Evolutionary conservation across 306 rosid genomes (phyloP), one percentile per base, ranked within the genome.

Genomic region (Cicer yamashitae): DNA sequence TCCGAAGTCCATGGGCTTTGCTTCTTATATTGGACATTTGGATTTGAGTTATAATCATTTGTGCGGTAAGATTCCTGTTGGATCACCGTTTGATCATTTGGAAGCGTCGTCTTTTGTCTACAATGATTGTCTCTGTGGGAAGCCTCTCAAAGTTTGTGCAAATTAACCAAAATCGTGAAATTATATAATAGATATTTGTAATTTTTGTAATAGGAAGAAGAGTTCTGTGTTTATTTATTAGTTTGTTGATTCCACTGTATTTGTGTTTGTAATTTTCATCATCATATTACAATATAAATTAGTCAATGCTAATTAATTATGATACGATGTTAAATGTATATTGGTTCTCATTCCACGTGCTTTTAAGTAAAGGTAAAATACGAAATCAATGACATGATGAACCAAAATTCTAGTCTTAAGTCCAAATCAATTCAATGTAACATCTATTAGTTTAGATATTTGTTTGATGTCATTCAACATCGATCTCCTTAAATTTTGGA

Each of bases 41-140:
- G 99, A 96, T 80, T 87, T 96, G 84, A 96, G 99, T 81, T 91
- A 96, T 47, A 96, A 96, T 82, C 97, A 88, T 48, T 81, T 96
- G 0, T 96, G 99, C 67, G 99, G 99, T 3, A 66, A 47, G 39
- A 92, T 96, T 51, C 99, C 99, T 6, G 37, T 44, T 1, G 99
- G 99, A 0, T 74, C 96, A 0, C 99, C 99, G 8, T 96, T 92
- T 37, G 92, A 96, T 78, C 99, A 96, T 67, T 89, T 96, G 0
- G 97, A 89, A 72, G 97, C 98, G 2, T 87, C 98, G 39, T 92
- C 98, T 8, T 96, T 96, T 77, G 67, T 46, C 1, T 87, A 70
- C 89, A 96, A 96, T 38, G 94, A 88, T 70, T 96, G 99, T 73
- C 84, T 96, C 1, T 96, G 99, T 45, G 99, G 99, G 43, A 88